Evolutionary conservation across 305 asterid species (phyloP), one percentile per base, ranked within the genome.

Genomic region (Fraxinus xanthoxyloides): DNA sequence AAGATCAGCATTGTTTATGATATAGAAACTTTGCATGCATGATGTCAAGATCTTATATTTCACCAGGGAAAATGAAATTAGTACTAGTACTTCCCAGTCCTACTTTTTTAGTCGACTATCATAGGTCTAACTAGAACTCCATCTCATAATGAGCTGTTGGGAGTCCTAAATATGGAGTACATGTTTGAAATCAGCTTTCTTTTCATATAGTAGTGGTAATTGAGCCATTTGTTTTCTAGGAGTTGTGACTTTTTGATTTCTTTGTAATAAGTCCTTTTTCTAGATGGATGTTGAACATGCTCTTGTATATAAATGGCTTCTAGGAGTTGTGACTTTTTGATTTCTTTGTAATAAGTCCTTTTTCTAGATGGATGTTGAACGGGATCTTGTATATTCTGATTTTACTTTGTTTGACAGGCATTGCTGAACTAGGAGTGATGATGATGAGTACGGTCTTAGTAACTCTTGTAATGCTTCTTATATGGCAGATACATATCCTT

Each of bases 401-500:
- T 82, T 87, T 72, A 82, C 74, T 72, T 67, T 76, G 35, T 85
- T 89, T 83, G 88, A 82, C 96, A 94, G 98, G 92, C 82, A 90
- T 97, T 86, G 98, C 98, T 28, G 98, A 95, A 88, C 86, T 93
- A 40, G 98, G 98, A 59, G 98, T 97, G 84, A 97, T 93, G 99
- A 95, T 95, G 98, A 97, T 92, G 97, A 91, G 97, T 43, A 95
- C 99, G 65, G 73, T 89, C 85, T 91, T 93, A 86, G 98, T 95
- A 83, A 97, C 98, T 36, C 92, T 97, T 43, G 98, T 97, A 84
- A 97, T 97, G 99, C 98, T 97, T 89, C 97, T 97, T 67, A 97
- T 97, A 88, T 97, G 99, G 99, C 98, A 95, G 94, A 93, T 93
- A 82, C 91, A 97, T 81, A 95, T 97, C 78, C 74, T 97, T 81